Base-by-base conservation (phyloP, 2,329 filamentous ascomycete genomes). In the Claviceps lovelessii region DNA sequence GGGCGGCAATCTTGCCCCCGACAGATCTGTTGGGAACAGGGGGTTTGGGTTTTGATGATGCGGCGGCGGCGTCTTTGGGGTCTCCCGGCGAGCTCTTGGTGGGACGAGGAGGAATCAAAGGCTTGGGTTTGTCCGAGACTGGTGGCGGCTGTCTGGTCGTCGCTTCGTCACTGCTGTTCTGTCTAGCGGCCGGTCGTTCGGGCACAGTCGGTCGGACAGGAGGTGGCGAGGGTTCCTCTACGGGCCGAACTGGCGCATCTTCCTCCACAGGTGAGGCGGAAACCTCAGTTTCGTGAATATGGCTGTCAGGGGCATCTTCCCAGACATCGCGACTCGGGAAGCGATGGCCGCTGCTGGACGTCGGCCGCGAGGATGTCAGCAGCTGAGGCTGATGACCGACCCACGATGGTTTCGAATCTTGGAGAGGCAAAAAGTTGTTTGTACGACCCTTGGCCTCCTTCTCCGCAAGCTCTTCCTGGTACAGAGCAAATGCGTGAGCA, bases 281-380 rank as follows among this genome's bases (percentile, higher is more conserved):
- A 64, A 94, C 83, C 0, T 85, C 90, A 0, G 90, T 86, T 63
- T 90, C 83, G 23, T 94, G 78, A 59, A 86, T 78, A 55, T 87
- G 79, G 63, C 88, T 91, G 62, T 95, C 89, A 1, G 91, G 91
- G 0, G 81, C 84, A 67, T 97, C 91, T 71, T 97, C 91, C 91
- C 91, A 96, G 46, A 96, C 83, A 69, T 97, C 91, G 54, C 83
- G 83, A 66, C 90, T 95, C 0, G 91, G 91, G 67, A 97, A 97
- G 13, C 89, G 82, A 52, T 84, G 83, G 56, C 81, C 75, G 61
- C 78, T 65, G 17, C 73, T 74, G 5, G 84, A 79, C 9, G 51
- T 13, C 39, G 54, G 48, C 28, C 84, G 70, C 45, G 79, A 76
- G 49, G 76, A 70, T 8, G 35, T 23, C 52, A 72, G 65, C 17